Conservation (phyloP, 345 rosid genomes). For the Pistacia integerrima region DNA sequence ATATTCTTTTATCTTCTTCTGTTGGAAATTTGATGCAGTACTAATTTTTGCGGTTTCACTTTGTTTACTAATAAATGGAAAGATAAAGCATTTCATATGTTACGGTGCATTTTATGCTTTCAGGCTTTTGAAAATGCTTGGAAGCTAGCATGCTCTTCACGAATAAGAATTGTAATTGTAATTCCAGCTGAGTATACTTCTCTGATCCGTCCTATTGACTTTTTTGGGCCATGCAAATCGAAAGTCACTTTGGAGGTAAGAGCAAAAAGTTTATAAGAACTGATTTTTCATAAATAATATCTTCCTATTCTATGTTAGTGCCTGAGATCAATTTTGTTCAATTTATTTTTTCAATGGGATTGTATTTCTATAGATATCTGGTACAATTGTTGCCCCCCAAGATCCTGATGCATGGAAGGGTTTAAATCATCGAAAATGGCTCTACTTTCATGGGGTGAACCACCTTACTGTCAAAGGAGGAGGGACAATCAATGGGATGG, state of each 20-base stretch:
- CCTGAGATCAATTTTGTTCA: background rate
- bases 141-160: constrained; percentile 72
- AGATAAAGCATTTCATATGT: background rate
- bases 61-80: background rate
- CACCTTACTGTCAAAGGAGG: constrained; percentile 79
- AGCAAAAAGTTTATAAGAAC: background rate
- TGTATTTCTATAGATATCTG: constrained; percentile 57
- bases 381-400: constrained; percentile 72
- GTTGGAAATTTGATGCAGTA: background rate
- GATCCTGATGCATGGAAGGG: constrained; percentile 82
- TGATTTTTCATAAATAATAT: background rate
- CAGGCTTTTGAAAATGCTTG: constrained; percentile 75
- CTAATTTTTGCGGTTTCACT: background rate
- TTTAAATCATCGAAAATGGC: constrained; percentile 69
- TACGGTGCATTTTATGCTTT: constrained; percentile 10
- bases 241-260: constrained; percentile 69
- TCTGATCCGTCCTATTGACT: constrained; percentile 63
- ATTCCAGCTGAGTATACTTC: constrained; percentile 57
- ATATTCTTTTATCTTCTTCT: background rate
- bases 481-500: constrained; percentile 84
- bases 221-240: constrained; percentile 81
- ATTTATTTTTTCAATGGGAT: constrained; percentile 11
- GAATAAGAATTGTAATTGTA: constrained; percentile 50
- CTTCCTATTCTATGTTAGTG: constrained; percentile 5
- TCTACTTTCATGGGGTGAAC: constrained; percentile 70